phyloP scores from a whole-genome alignment of 768 basidiomycete genomes.

The Tulasnella sp. region DNA sequence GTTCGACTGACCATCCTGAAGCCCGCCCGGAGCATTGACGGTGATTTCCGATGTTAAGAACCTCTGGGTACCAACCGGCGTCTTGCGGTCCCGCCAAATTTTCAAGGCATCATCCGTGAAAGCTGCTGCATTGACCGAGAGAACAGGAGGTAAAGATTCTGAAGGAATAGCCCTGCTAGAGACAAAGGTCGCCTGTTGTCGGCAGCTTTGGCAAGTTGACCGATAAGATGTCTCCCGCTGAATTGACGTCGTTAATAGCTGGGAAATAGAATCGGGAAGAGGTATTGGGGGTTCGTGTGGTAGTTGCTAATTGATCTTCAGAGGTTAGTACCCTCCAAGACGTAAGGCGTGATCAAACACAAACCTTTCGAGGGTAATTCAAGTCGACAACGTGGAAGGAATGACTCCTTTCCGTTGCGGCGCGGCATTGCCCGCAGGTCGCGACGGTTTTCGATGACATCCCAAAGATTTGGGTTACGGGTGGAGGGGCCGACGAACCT shows the following conservation, averaged over 20 bases:
- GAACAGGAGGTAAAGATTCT: slow-evolving; percentile 69
- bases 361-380: slow-evolving; percentile 69
- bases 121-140: slow-evolving; percentile 82
- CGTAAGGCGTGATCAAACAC: slow-evolving; percentile 26
- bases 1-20: slow-evolving; percentile 55
- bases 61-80: slow-evolving; percentile 37
- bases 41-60: slow-evolving; percentile 55
- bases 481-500: slow-evolving; percentile 51
- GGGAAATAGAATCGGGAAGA: slow-evolving; percentile 51
- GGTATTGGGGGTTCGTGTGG: slow-evolving; percentile 40
- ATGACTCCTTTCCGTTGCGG: slow-evolving; percentile 67
- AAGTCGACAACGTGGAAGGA: slow-evolving; percentile 82
- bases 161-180: slow-evolving; percentile 63
- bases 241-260: slow-evolving; percentile 69
- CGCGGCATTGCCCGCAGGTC: slow-evolving; percentile 71
- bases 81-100: slow-evolving; percentile 68
- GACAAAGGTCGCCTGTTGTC: slow-evolving; percentile 67
- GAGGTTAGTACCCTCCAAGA: slow-evolving; percentile 39
- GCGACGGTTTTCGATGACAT: slow-evolving; percentile 72
- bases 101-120: slow-evolving; percentile 68
- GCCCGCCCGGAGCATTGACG: slow-evolving; percentile 46
- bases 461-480: slow-evolving; percentile 81
- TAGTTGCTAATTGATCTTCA: slow-evolving; percentile 33
- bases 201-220: slow-evolving; percentile 80
- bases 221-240: slow-evolving; percentile 80